Base-by-base conservation (phyloP, 2,329 filamentous ascomycete genomes). In the Helminthosporium solani region DNA sequence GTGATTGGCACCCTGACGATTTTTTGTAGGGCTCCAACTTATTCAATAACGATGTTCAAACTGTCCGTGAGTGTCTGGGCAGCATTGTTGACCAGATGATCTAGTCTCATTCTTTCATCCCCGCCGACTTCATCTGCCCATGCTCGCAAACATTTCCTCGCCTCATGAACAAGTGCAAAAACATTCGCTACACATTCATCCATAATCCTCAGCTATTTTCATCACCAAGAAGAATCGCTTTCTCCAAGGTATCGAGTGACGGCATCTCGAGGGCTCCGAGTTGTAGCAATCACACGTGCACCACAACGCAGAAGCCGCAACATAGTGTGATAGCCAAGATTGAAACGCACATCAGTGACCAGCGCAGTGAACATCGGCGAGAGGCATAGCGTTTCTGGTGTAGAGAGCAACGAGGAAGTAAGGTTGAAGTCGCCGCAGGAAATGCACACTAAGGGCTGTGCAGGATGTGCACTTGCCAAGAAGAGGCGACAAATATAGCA, bases 21-120 rank as follows among this genome's bases (percentile, higher is more conserved):
- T 47, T 54, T 7, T 36, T 25, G 18, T 43, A 52, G 19, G 44
- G 27, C 28, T 47, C 47, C 6, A 42, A 19, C 11, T 42, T 9
- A 25, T 25, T 25, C 23, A 9, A 25, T 25, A 9, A 6, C 23
- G 23, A 6, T 52, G 33, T 44, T 42, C 7, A 54, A 34, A 35
- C 46, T 52, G 25, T 52, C 52, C 3, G 52, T 52, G 27, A 54
- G 35, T 12, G 52, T 54, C 33, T 54, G 52, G 11, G 52, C 52
- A 16, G 48, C 52, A 20, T 54, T 54, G 12, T 54, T 54, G 18
- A 50, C 38, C 19, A 50, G 31, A 8, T 37, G 27, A 30, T 40
- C 36, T 21, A 52, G 28, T 27, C 18, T 46, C n/a, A 38, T 11
- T 7, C 48, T 42, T 9, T 5, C 23, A 9, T 25, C 9, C 18